Conservation (phyloP, 2,329 filamentous ascomycete species). For the Fusarium pininemorale region DNA sequence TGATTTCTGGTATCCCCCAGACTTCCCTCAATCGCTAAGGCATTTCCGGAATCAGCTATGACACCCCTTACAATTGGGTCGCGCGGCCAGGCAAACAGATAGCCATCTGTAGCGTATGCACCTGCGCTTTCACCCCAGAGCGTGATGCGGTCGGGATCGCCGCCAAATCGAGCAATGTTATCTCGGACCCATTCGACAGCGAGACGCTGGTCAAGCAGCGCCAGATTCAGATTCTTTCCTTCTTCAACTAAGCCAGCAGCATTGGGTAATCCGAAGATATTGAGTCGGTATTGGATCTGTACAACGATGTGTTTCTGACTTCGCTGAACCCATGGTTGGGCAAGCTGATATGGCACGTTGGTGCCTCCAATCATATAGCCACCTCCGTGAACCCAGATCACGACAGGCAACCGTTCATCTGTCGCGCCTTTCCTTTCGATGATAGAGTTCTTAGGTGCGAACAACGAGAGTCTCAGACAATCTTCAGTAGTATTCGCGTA, state of each 20-base stretch:
- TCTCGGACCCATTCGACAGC: conserved; percentile 33
- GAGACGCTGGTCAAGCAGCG: conserved; percentile 29
- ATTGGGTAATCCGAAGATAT: conserved; percentile 25
- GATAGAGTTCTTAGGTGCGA: conserved; percentile 1
- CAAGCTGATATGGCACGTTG: conserved; percentile 25
- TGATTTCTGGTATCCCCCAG: conserved; percentile 12
- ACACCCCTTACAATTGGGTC: conserved; percentile 27
- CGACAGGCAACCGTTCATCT: background rate
- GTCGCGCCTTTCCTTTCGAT: rapidly evolving
- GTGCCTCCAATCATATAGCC: conserved; percentile 14
- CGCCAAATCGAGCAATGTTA: conserved; percentile 32
- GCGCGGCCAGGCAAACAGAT: conserved; percentile 26
- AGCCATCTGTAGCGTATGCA: conserved; percentile 23
- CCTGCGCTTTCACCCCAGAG: conserved; percentile 35
- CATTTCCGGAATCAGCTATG: conserved; percentile 31
- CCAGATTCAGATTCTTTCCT: conserved; percentile 21
- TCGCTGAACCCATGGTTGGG: conserved; percentile 24
- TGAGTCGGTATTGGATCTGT: conserved; percentile 29
- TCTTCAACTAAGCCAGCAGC: background rate
- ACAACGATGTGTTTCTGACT: conserved; percentile 33
- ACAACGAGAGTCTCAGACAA: conserved; percentile 26
- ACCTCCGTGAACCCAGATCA: conserved; percentile 27
- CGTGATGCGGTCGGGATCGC: conserved; percentile 23
- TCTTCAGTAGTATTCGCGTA: conserved; percentile 32
- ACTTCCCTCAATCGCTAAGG: conserved; percentile 12